These are phyloP conservation scores for Penicillium herquei DNA, from an alignment of 495 filamentous ascomycete species.

Conservation along the genomic window DNA sequence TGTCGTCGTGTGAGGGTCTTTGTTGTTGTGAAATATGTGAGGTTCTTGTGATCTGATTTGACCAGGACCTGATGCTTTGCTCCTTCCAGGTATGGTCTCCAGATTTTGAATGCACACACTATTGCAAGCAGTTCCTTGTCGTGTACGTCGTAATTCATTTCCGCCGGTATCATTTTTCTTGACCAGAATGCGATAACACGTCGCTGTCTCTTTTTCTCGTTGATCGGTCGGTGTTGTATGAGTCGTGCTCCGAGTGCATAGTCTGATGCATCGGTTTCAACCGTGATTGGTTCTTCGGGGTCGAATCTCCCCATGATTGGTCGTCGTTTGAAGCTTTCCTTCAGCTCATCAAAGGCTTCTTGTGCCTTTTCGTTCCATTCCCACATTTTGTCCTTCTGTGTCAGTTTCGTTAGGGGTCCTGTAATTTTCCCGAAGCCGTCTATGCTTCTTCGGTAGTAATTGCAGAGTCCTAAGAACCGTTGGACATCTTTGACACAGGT, in stretches of 20 bases:
- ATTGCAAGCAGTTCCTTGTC: conserved; percentile 30
- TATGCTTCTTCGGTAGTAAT: conserved; percentile 17
- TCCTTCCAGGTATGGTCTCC: conserved; percentile 21
- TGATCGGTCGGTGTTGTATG: too few relatives aligned
- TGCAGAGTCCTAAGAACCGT: conserved; percentile 9
- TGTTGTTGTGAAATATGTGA: conserved; percentile 15
- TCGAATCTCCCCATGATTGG: conserved; percentile 10
- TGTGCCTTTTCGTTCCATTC: conserved; percentile 3
- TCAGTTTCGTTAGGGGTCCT: conserved; percentile 1
- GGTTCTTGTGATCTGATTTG: conserved; percentile 21
- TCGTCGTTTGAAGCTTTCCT: background rate
- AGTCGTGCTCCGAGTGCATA: background rate
- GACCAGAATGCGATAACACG: conserved; percentile 25
- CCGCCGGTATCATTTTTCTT: conserved; percentile 20
- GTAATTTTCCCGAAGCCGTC: conserved; percentile 6
- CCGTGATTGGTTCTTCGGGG: background rate
- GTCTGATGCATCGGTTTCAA: conserved; percentile 20
- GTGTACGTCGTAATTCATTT: conserved; percentile 34
- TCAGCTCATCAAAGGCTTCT: conserved; percentile 10
- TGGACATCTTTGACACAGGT: conserved; percentile 11
- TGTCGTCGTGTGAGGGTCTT: conserved; percentile 18
- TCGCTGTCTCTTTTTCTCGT: too few relatives aligned
- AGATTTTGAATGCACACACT: conserved; percentile 26
- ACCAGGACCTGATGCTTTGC: conserved; percentile 10
- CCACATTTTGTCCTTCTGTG: conserved; percentile 9